phyloP scores from a whole-genome alignment of 805 yeast genomes.

The Isabelozyma gotoi region DNA sequence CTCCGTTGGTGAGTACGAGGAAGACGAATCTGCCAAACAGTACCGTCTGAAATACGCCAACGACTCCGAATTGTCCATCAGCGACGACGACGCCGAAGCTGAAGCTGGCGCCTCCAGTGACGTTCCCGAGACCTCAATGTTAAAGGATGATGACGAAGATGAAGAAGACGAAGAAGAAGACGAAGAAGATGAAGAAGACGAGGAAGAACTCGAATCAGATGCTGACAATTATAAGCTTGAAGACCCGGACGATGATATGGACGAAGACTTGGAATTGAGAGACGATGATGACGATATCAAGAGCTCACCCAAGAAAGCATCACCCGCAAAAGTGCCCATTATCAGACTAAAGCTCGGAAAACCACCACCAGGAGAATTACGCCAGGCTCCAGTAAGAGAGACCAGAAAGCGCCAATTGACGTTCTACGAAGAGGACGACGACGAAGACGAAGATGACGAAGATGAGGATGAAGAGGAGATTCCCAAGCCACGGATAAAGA shows the following conservation, averaged over 20 bases:
- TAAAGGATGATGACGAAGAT: constrained; percentile 8
- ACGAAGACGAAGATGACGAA: constrained; percentile 10
- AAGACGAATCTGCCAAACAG: constrained; percentile 8
- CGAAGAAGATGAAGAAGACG: constrained; percentile 6
- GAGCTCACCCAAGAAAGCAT: constrained; percentile 15
- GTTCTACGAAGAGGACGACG: constrained; percentile 33
- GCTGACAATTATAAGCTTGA: constrained; percentile 16
- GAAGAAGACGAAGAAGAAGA: constrained; percentile 8
- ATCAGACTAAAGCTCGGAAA: constrained; percentile 16
- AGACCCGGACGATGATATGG: constrained; percentile 13
- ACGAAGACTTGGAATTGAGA: constrained; percentile 12
- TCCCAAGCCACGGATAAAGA: constrained; percentile 3
- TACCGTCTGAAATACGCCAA: constrained; percentile 1
- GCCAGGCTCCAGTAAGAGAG: constrained; percentile 17
- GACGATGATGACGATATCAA: constrained; percentile 17
- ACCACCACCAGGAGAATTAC: constrained; percentile 6
- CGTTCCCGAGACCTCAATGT: constrained; percentile 5
- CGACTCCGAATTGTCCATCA: constrained; percentile 1
- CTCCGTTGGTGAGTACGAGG: constrained; percentile 9
- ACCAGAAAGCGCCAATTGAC: constrained; percentile 36
- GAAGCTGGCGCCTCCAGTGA: constrained; percentile 7
- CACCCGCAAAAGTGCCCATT: constrained; percentile 22
- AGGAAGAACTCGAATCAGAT: constrained; percentile 11
- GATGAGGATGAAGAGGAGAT: constrained; percentile 8
- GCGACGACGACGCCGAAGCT: background rate